Percentiles rank a stretch among this genome's conserved stretches.
These are phyloP conservation scores for Curvularia lunata DNA, from an alignment of 2,329 filamentous ascomycete genomes.

Conservation along the genomic window DNA sequence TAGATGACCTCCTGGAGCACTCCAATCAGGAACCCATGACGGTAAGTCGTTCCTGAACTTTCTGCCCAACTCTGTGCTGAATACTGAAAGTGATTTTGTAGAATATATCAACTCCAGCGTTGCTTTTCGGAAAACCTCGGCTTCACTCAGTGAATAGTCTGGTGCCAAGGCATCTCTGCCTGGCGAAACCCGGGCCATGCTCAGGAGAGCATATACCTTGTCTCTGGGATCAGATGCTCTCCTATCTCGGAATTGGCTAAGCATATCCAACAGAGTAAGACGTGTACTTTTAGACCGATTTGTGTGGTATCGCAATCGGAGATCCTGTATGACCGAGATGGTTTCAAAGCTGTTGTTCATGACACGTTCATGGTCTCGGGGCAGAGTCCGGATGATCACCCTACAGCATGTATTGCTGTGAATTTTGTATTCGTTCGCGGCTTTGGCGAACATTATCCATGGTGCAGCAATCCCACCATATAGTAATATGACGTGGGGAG, in stretches of 20 bases:
- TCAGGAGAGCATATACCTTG: not conserved
- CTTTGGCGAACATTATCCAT: not conserved
- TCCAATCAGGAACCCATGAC: slow-evolving; percentile 34
- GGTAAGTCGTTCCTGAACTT: slow-evolving; percentile 25
- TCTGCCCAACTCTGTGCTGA: slow-evolving; percentile 23
- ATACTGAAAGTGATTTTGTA: slow-evolving; percentile 7
- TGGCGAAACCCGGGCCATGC: slow-evolving; percentile 3
- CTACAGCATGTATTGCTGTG: not conserved
- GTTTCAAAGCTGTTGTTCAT: not conserved
- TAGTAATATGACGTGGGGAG: slow-evolving; percentile 10
- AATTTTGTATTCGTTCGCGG: not conserved
- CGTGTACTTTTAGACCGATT: not conserved
- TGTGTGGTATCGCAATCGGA: not conserved
- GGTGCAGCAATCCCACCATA: slow-evolving; percentile 4
- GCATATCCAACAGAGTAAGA: slow-evolving; percentile 9
- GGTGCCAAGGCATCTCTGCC: not conserved
- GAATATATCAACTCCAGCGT: slow-evolving; percentile 1
- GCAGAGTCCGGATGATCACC: not conserved
- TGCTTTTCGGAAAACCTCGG: not conserved
- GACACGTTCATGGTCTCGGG: slow-evolving; percentile 15
- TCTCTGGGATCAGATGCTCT: not conserved
- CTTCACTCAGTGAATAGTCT: slow-evolving; percentile 4
- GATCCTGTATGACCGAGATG: not conserved
- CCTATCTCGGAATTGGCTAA: not conserved
- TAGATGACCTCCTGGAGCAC: slow-evolving; percentile 10